Evolutionary conservation across 208 protist species (phyloP), one percentile per base, ranked within the genome.

Genomic region (Crithidia mellificae): DNA sequence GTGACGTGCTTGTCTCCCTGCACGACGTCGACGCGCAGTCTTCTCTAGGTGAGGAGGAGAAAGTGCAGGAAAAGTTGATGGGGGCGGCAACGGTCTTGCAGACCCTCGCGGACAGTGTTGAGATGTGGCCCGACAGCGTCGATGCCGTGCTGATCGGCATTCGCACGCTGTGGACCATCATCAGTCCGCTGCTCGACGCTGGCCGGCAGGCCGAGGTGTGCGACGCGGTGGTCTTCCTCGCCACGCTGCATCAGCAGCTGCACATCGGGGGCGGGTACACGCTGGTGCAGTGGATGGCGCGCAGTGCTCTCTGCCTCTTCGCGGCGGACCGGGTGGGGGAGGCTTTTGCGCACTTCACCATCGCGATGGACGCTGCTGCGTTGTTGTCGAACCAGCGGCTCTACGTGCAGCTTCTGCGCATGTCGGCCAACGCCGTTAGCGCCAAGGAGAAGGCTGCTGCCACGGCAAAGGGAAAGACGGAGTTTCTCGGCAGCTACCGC

Each of bases 241-340:
- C 84, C 9, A 59, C 73, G 1, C 66, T 96, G 30, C 77, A 90
- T 53, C 87, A 96, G 63, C 81, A 83, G 24, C 75, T 96, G 41
- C 77, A 67, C 54, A 83, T 88, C 43, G 83, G 84, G 11, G 88
- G 86, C 19, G 72, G 67, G 3, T 85, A 87, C 66, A 85, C 77
- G 2, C 82, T 85, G 11, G 52, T 93, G 5, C 85, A 93, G 76
- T 96, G 90, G 90, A 63, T 78, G 22, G 68, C 76, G 32, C 81
- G 87, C 25, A 85, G 86, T 57, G 90, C 87, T 0, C 66, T 74
- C 17, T 91, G 87, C 61, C 68, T 93, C 3, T 74, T 83, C 11
- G 79, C 77, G 20, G 68, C 80, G 22, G 85, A 88, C 6, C 78
- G 84, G 2, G 49, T 63, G 36, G 47, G 49, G 5, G 90, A 96